phyloP scores from a whole-genome alignment of 2,329 filamentous ascomycete species.

The Beauveria australis region DNA sequence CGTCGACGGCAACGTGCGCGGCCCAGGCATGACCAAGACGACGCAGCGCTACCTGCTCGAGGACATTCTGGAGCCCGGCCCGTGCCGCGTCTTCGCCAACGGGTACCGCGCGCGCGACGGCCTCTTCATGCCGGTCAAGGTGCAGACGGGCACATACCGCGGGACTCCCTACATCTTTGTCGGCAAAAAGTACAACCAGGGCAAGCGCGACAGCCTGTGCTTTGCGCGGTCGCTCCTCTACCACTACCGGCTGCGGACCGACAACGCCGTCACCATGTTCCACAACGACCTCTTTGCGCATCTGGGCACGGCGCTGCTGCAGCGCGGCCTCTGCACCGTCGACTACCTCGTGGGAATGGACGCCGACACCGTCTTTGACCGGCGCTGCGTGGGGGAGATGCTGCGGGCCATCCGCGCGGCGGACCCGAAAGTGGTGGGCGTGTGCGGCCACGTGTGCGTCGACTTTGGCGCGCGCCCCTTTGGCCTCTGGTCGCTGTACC shows the following conservation, averaged over 20 bases:
- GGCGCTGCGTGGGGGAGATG: constrained; percentile 36
- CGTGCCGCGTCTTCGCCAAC: constrained; percentile 28
- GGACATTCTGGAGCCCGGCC: constrained; percentile 33
- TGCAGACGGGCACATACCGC: constrained; percentile 35
- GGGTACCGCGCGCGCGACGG: constrained; percentile 39
- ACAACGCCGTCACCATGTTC: constrained; percentile 36
- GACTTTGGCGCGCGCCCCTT: constrained; percentile 35
- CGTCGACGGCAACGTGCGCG: constrained; percentile 39
- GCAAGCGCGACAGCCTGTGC: constrained; percentile 41
- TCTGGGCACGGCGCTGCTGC: constrained; percentile 30
- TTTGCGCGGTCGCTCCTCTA: constrained; percentile 40
- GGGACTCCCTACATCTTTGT: constrained; percentile 39
- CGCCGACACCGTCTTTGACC: constrained; percentile 38
- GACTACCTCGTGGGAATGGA: constrained; percentile 40
- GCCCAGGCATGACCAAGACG: constrained; percentile 38
- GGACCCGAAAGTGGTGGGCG: constrained; percentile 35
- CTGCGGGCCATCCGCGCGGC: constrained; percentile 33
- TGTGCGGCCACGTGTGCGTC: constrained; percentile 40
- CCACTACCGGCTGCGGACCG: constrained; percentile 36
- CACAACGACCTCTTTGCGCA: constrained; percentile 34
- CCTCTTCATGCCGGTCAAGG: constrained; percentile 36
- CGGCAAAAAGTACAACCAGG: constrained; percentile 41
- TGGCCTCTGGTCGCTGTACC: constrained; percentile 37
- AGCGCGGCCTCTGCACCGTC: constrained; percentile 29
- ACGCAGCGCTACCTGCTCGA: constrained; percentile 39